Evolutionary conservation across 2,329 filamentous ascomycete species (phyloP), one percentile per base, ranked within the genome.

Genomic region (Xylariaceae sp.): DNA sequence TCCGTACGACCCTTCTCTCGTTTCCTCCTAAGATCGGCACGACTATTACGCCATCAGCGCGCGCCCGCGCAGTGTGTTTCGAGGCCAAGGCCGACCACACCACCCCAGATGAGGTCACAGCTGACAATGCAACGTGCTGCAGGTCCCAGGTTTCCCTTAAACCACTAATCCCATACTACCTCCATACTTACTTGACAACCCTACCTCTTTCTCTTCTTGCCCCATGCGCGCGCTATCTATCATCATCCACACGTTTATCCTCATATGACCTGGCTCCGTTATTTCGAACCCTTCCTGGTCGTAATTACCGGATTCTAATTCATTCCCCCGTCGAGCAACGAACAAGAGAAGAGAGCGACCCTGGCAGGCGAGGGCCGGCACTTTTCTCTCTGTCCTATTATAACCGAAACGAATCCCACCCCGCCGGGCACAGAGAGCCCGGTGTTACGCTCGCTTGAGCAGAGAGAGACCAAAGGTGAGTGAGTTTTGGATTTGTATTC

Each of bases 111-210:
- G 55, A 60, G 48, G 62, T 61, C 54, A 62, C 57, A 62, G 57
- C 62, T 69, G 35, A 64, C 62, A 55, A 66, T 63, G 61, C 42
- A 61, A 63, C 61, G 35, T 52, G 34, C 59, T 59, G 62, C 62
- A 64, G 62, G 58, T 59, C 58, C 62, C 56, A 50, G 37, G 37
- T 56, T 57, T 23, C 17, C 23, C 23, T 30, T 30, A 30, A 30
- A 51, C 61, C 44, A 51, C 58, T 55, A 53, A 30, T 30, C 23
- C 23, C 23, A 30, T 30, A 30, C 23, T 30, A 30, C 23, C 23
- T 30, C 3, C 23, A 3, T 30, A 30, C 23, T 17, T 30, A 30
- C 23, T 30, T 30, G 4, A 30, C 23, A 30, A 30, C 23, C 23
- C 37, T 42, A 42, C 37, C 37, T 42, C 37, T 42, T 51, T 48